Conservation (phyloP, 1,284 basidiomycete species). For the Puccinia hordei region DNA sequence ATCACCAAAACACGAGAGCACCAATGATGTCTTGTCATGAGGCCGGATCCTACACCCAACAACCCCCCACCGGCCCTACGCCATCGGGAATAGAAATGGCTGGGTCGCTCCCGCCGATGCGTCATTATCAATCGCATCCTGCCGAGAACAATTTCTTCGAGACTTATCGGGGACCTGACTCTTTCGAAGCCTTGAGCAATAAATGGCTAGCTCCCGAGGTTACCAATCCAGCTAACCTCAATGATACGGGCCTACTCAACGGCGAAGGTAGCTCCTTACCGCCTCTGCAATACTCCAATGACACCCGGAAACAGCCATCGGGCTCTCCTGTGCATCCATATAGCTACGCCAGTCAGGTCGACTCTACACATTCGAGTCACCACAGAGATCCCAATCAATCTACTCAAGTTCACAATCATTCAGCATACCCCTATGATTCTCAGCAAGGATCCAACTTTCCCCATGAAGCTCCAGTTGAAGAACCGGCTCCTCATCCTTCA, state of each 20-base stretch:
- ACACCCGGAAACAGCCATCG: background rate
- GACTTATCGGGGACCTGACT: constrained; percentile 47
- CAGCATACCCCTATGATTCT: constrained; percentile 28
- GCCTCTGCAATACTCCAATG: constrained; percentile 1
- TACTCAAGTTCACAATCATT: background rate
- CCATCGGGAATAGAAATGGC: background rate
- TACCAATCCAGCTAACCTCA: background rate
- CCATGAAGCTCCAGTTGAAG: background rate
- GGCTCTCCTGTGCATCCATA: constrained; percentile 14
- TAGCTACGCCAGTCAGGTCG: constrained; percentile 8
- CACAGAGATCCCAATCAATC: constrained; percentile 1
- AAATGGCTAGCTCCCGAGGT: constrained; percentile 41
- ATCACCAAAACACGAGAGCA: constrained; percentile 6
- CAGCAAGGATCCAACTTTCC: constrained; percentile 8
- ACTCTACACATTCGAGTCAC: constrained; percentile 5
- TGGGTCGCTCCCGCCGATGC: constrained; percentile 22
- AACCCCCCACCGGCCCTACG: background rate
- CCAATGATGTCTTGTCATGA: constrained; percentile 13
- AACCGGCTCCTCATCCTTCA: background rate
- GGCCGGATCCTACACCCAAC: background rate
- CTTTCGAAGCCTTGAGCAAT: constrained; percentile 48
- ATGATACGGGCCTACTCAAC: background rate
- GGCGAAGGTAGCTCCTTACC: background rate
- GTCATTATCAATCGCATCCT: constrained; percentile 13
- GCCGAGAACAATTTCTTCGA: constrained; percentile 44